Percentiles rank a stretch among this genome's conserved stretches.
These are phyloP conservation scores for Candolleomyces efflorescens DNA, from an alignment of 768 basidiomycete genomes.

Conservation along the genomic window DNA sequence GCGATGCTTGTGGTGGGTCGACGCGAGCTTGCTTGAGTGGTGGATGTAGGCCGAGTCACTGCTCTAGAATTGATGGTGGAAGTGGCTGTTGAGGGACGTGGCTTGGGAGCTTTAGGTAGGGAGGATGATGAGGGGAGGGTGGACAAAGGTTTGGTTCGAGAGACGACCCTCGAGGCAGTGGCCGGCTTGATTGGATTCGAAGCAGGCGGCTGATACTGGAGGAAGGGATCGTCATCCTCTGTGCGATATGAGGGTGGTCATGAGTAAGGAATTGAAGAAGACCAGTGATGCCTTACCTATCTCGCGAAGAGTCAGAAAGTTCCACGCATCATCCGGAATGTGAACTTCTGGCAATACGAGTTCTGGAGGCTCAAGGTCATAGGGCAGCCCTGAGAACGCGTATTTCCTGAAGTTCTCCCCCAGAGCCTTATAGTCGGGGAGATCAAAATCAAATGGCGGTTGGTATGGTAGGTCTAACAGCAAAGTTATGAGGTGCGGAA, in stretches of 20 bases:
- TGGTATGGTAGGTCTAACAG: constrained; percentile 36
- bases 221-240: constrained; percentile 11
- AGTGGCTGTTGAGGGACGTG: constrained; percentile 6
- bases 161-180: not conserved
- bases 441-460: constrained; percentile 40
- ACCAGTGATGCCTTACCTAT: constrained; percentile 1
- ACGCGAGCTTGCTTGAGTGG: not conserved
- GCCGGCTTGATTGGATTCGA: not conserved
- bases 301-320: not conserved
- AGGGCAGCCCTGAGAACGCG: constrained; percentile 27
- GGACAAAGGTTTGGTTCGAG: not conserved
- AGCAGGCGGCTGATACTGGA: not conserved
- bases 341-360: constrained; percentile 18
- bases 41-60: not conserved
- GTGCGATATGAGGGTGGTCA: not conserved
- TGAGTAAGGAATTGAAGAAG: not conserved
- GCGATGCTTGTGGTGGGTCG: not conserved
- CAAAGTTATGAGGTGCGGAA: not conserved
- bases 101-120: not conserved
- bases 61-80: not conserved
- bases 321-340: not conserved
- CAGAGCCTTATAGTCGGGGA: constrained; percentile 40
- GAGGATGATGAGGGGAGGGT: not conserved
- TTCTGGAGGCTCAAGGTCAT: constrained; percentile 28
- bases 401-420: constrained; percentile 32